Evolutionary conservation across 2,329 filamentous ascomycete genomes (phyloP), one percentile per base, ranked within the genome.

Genomic region (Diaporthe vaccinii): DNA sequence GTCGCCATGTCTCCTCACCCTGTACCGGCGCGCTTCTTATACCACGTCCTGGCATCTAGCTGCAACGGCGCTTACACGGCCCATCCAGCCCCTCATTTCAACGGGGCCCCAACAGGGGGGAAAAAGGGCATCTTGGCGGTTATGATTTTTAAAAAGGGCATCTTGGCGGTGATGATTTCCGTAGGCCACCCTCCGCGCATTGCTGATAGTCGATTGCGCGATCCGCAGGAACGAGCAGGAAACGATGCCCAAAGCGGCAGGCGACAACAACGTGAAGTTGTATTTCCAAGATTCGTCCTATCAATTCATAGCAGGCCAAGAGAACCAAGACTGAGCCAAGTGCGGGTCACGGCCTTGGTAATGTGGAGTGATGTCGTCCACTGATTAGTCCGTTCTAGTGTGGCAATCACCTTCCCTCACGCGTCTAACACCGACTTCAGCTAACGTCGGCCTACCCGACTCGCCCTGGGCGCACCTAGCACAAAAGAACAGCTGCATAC

Each of bases 301-400:
- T 68, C 65, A 68, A 53, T 39, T 28, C 31, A 39, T 28, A 55
- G 49, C 34, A 41, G 65, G 65, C 65, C 65, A 69, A 69, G 65
- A 69, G 34, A 55, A 22, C 65, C 65, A 69, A 69, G 65, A 69
- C 65, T 22, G 15, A 69, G 65, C 65, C 65, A 69, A 69, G 65
- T 69, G 65, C 65, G 65, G 65, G 65, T 55, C 65, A 25, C 46
- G 49, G 49, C 65, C 65, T 69, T 69, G 65, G 65, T 69, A 69
- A 25, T 69, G 49, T 55, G 49, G 34, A 69, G 49, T 55, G 65
- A 69, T 69, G 65, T 69, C 65, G 46, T 55, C 31, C 49, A 69
- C 46, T 55, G 65, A 69, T 69, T 69, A 69, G 46, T 69, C 14
- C 36, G 14, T 41, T 39, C 34, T 55, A 34, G 22, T 41, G 46